Conservation (phyloP, 2,329 filamentous ascomycete species). For the Colletotrichum gigasporum region DNA sequence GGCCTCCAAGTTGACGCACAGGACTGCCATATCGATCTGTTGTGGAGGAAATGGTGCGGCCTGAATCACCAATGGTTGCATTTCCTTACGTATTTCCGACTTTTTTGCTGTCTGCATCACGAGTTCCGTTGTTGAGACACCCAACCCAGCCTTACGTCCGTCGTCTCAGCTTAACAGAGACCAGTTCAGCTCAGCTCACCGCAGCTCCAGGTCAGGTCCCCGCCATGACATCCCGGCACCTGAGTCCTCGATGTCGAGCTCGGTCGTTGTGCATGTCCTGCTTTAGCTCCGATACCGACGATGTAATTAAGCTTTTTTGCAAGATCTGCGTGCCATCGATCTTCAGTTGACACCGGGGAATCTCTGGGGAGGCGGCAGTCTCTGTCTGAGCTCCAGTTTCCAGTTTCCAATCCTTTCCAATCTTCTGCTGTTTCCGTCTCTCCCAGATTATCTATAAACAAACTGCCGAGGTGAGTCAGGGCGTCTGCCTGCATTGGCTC, state of each 20-base stretch:
- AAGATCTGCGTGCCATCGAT: conserved; percentile 11
- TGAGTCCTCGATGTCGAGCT: not conserved
- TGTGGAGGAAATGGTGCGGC: not conserved
- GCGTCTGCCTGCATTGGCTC: not conserved
- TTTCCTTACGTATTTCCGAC: too few species aligned
- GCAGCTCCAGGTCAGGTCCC: conserved; percentile 1
- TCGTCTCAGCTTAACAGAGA: not conserved
- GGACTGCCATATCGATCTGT: not conserved
- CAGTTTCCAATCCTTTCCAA: too few species aligned
- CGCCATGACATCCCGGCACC: conserved; percentile 7
- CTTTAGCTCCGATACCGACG: not conserved
- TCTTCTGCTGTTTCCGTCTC: too few species aligned
- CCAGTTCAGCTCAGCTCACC: not conserved
- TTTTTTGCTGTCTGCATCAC: not conserved
- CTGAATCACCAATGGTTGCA: too few species aligned
- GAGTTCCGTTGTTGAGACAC: not conserved
- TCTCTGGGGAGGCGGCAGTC: not conserved
- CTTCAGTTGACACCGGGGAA: conserved; percentile 14
- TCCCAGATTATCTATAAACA: too few species aligned
- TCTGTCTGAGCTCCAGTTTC: not conserved
- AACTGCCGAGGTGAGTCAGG: not conserved
- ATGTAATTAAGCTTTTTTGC: conserved; percentile 19
- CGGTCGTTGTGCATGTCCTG: not conserved
- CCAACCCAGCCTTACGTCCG: not conserved
- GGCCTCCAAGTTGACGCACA: not conserved